Evolutionary conservation across 371 early-diverging fungal species (phyloP).

Genomic region (Actinomucor elegans): DNA sequence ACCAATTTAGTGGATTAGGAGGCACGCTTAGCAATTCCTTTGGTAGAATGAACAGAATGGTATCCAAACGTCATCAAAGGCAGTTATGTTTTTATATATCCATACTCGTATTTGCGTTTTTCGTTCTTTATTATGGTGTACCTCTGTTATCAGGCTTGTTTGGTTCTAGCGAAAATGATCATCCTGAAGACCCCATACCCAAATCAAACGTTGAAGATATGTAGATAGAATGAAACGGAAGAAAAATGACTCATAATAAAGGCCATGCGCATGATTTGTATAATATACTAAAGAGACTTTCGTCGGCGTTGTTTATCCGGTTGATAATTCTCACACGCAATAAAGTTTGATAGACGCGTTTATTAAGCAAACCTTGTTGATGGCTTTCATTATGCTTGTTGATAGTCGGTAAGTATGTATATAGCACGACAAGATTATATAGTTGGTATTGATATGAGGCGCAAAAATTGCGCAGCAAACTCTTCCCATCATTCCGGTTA

Average conservation of each 20-base stretch:
- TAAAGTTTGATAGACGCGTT: no score
- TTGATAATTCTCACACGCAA: no score
- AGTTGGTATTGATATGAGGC: no score
- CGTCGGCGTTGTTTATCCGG: no score
- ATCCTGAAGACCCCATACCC: background rate
- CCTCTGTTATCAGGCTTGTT: background rate
- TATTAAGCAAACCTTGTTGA: no score
- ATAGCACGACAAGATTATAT: no score
- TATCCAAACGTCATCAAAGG: conserved; percentile 46
- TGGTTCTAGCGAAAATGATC: background rate
- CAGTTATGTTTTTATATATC: conserved; percentile 41
- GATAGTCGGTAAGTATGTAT: no score
- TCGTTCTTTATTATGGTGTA: conserved; percentile 36
- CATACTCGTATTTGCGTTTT: conserved; percentile 26
- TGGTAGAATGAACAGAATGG: conserved; percentile 43
- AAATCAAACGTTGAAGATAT: background rate
- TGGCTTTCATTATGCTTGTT: no score
- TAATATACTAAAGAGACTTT: background rate
- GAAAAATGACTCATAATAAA: no score
- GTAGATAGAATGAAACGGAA: background rate
- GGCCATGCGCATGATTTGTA: background rate
- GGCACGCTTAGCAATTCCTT: conserved; percentile 29
- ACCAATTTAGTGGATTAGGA: conserved; percentile 37
- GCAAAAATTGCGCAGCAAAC: no score
- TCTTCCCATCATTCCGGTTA: no score